phyloP scores from a whole-genome alignment of 805 yeast species.

The Saccharomycopsis amapae region DNA sequence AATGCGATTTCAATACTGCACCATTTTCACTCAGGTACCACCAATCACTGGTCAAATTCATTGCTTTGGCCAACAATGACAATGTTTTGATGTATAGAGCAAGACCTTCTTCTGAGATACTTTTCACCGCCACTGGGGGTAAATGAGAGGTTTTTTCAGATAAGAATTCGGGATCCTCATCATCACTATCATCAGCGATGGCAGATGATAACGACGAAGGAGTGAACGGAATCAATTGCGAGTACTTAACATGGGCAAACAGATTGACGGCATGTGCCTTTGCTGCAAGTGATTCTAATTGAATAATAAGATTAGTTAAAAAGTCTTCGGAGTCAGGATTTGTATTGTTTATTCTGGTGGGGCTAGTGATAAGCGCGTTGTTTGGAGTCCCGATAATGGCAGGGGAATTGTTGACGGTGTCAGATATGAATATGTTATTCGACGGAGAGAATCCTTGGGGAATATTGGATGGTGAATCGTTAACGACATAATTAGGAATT shows the following conservation, averaged over 20 bases:
- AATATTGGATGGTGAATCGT: not conserved
- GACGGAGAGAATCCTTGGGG: not conserved
- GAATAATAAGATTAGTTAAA: slow-evolving; percentile 30
- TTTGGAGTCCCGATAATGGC: no score
- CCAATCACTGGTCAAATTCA: slow-evolving; percentile 84
- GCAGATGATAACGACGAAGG: slow-evolving; percentile 27
- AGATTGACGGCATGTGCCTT: slow-evolving; percentile 84
- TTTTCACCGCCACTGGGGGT: slow-evolving; percentile 50
- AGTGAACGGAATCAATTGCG: slow-evolving; percentile 75
- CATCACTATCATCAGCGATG: slow-evolving; percentile 23
- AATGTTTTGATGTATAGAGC: slow-evolving; percentile 78
- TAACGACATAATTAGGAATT: not conserved
- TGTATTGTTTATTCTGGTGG: not conserved
- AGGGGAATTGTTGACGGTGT: not conserved
- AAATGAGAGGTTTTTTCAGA: slow-evolving; percentile 26
- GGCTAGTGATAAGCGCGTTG: not conserved
- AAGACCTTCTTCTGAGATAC: slow-evolving; percentile 79
- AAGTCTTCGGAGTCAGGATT: slow-evolving; percentile 13
- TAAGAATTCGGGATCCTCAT: slow-evolving; percentile 21
- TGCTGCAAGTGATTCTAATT: slow-evolving; percentile 72
- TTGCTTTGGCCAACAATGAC: slow-evolving; percentile 75
- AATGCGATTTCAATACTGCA: slow-evolving; percentile 25
- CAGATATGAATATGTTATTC: no score
- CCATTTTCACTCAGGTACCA: slow-evolving; percentile 54
- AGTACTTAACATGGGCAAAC: slow-evolving; percentile 85